Conservation (phyloP, 1,284 basidiomycete species). For the Cystobasidium sp. region DNA sequence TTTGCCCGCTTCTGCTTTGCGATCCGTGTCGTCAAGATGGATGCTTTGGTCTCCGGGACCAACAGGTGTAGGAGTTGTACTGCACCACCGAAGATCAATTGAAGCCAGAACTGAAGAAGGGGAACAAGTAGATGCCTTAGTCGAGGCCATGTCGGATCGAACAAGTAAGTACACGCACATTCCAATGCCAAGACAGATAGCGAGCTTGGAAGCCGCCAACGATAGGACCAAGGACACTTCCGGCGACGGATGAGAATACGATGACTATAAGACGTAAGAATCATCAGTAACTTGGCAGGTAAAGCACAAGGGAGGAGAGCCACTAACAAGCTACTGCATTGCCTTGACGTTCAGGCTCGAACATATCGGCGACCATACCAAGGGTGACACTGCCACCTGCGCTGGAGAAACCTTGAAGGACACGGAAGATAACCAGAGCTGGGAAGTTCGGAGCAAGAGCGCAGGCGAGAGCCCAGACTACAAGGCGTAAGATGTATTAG, state of each 20-base stretch:
- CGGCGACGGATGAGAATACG: constrained; percentile 55
- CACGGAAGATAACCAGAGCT: constrained; percentile 54
- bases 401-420: constrained; percentile 56
- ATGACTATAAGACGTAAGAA: constrained; percentile 43
- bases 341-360: constrained; percentile 55
- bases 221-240: constrained; percentile 50
- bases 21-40: constrained; percentile 57
- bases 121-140: neutral
- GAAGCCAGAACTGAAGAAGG: constrained; percentile 45
- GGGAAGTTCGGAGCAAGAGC: constrained; percentile 55
- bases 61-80: constrained; percentile 58
- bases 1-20: constrained; percentile 56
- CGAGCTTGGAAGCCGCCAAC: constrained; percentile 37
- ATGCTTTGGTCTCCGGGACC: constrained; percentile 58
- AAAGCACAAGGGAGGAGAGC: neutral
- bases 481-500: too few relatives aligned
- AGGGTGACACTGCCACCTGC: constrained; percentile 59
- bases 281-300: neutral
- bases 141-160: neutral
- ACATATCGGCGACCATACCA: constrained; percentile 56
- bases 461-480: constrained; percentile 54
- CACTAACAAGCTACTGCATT: constrained; percentile 53
- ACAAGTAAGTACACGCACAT: neutral
- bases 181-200: constrained; percentile 37
- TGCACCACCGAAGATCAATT: constrained; percentile 58